Evolutionary conservation across 345 rosid genomes (phyloP), one percentile per base, ranked within the genome.

Genomic region (Balakata baccata): DNA sequence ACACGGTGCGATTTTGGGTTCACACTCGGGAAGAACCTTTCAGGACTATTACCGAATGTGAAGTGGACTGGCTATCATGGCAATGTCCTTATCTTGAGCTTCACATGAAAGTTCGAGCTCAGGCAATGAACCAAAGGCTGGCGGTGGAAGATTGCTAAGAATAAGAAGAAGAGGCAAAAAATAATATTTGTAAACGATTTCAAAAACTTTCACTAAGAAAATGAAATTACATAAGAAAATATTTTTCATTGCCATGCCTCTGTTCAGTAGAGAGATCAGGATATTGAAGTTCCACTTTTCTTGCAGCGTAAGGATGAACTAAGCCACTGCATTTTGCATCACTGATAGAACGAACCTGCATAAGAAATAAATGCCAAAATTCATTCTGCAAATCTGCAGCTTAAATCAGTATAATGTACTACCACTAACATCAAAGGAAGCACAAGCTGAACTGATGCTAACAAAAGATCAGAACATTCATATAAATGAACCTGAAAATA

Each of bases 111-210:
- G 69, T 78, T 77, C 83, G 22, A 71, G 56, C 71, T 84, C 83
- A 66, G 85, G 58, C 50, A 81, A 77, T 53, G 82, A 75, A 72
- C 88, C 86, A 67, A 85, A 86, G 78, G 88, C 84, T 50, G 91
- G 83, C 11, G 84, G 83, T 59, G 89, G 88, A 77, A 85, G 85
- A 60, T 68, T 70, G 67, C 87, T 87, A 86, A 49, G 64, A 22
- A 73, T 67, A 17, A 57, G 57, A 66, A 16, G 64, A 58, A 61
- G 66, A 51, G 70, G 53, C 11, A 77, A 77, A 77, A 18, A 12
- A n/a, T 8, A 43, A 70, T 29, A 17, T 25, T 23, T 5, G 38
- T 52, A 61, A 73, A 38, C 12, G 16, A 60, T 45, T 43, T 53
- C 49, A 56, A 62, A 38, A 46, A 45, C 8, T 60, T 22, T 49